Conservation (phyloP, 257 asterid genomes). For the Plantago major region DNA sequence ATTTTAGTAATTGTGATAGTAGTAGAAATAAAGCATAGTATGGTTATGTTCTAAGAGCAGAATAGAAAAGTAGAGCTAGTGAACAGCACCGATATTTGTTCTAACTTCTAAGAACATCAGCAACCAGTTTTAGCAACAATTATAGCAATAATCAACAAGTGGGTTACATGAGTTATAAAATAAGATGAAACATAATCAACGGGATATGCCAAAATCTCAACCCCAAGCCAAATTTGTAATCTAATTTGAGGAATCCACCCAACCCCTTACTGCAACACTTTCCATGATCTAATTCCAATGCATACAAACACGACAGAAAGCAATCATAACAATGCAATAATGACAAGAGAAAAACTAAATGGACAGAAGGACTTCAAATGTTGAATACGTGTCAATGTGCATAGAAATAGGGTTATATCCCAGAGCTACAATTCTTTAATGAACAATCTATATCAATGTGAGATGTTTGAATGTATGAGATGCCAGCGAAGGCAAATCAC, state of each 20-base stretch:
- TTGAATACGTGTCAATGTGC: no score
- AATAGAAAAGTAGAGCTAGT: background rate
- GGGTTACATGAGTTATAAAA: background rate
- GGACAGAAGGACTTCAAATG: background rate
- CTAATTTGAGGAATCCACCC: background rate
- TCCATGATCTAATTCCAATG: background rate
- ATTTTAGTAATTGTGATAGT: background rate
- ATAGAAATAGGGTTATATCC: no score
- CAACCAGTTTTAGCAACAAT: constrained; percentile 11
- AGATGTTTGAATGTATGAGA: no score
- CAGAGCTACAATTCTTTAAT: no score
- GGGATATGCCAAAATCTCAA: background rate
- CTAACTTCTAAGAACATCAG: constrained; percentile 1
- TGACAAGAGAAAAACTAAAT: no score
- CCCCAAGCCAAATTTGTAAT: background rate
- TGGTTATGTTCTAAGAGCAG: constrained; percentile 8
- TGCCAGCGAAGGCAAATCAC: no score
- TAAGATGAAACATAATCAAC: background rate
- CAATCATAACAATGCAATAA: no score
- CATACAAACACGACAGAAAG: background rate
- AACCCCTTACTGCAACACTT: background rate
- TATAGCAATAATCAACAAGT: background rate
- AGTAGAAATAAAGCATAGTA: constrained; percentile 4
- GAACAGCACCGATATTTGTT: background rate
- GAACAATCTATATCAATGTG: no score